These are phyloP conservation scores for Pyricularia sp. DNA, from an alignment of 2,329 filamentous ascomycete species.

Conservation along the genomic window DNA sequence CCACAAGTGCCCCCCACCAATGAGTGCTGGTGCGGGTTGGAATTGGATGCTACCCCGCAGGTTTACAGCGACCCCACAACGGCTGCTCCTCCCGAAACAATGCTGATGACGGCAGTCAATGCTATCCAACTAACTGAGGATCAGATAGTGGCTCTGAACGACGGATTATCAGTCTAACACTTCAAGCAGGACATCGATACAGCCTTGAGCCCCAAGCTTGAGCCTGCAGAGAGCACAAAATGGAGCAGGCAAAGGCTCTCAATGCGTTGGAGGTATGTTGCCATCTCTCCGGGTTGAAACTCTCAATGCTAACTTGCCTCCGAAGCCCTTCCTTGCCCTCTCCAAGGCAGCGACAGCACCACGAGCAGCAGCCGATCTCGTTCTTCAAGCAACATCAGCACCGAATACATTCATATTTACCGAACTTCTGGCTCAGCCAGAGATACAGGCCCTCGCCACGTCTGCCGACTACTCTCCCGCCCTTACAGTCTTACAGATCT, in stretches of 20 bases:
- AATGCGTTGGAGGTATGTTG: constrained; percentile 50
- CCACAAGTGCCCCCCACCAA: background rate
- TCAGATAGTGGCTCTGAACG: background rate
- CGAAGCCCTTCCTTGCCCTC: constrained; percentile 81
- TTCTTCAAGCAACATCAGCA: constrained; percentile 80
- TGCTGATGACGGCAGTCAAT: background rate
- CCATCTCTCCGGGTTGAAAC: constrained; percentile 4
- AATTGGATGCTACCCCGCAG: background rate
- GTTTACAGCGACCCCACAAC: background rate
- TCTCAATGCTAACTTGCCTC: constrained; percentile 24
- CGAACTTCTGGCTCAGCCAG: constrained; percentile 75
- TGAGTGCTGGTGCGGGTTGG: background rate
- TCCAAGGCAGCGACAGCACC: constrained; percentile 78
- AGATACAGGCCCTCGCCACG: constrained; percentile 62
- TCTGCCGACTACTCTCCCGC: constrained; percentile 50
- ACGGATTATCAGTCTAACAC: background rate
- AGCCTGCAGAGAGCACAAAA: constrained; percentile 22
- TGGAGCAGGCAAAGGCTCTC: constrained; percentile 66
- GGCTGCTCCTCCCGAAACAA: background rate
- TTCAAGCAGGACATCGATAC: background rate
- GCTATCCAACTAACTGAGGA: background rate
- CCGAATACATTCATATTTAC: constrained; percentile 88
- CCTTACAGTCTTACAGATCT: constrained; percentile 72
- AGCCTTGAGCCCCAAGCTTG: background rate
- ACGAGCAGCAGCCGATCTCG: constrained; percentile 74